These are phyloP conservation scores for Sarocladiaceae sp. DNA, from an alignment of 2,329 filamentous ascomycete species.

Conservation along the genomic window DNA sequence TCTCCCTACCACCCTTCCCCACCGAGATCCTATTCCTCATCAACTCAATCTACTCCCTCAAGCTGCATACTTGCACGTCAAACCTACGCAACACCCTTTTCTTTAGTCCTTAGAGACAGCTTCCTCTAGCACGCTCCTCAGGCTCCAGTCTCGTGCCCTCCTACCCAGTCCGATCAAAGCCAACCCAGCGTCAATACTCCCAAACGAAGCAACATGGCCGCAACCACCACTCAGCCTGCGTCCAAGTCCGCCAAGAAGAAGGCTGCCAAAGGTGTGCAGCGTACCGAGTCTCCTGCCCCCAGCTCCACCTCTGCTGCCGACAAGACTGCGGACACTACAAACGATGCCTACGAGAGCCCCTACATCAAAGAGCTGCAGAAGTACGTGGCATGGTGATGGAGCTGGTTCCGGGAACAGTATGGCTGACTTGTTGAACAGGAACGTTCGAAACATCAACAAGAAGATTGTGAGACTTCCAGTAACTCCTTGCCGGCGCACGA, in stretches of 20 bases:
- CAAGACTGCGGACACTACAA: conserved; percentile 48
- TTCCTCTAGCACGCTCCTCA: not conserved
- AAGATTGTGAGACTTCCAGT: conserved; percentile 69
- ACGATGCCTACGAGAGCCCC: conserved; percentile 61
- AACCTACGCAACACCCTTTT: not conserved
- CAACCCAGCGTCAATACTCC: conserved; percentile 8
- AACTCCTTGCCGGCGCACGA: not conserved
- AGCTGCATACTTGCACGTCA: not conserved
- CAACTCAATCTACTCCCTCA: conserved; percentile 7
- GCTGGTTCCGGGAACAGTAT: no score
- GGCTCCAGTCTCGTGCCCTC: conserved; percentile 1
- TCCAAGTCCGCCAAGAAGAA: conserved; percentile 67
- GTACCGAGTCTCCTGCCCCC: conserved; percentile 50
- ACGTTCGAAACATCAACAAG: conserved; percentile 86
- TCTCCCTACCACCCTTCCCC: conserved; percentile 4
- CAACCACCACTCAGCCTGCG: conserved; percentile 53
- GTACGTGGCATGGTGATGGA: conserved; percentile 45
- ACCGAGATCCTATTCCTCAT: not conserved
- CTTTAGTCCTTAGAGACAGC: not conserved
- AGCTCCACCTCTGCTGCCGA: conserved; percentile 40
- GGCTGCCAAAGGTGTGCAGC: conserved; percentile 43
- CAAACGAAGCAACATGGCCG: conserved; percentile 44
- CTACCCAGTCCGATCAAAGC: conserved; percentile 8
- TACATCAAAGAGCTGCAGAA: conserved; percentile 88
- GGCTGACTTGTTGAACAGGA: conserved; percentile 45